These are phyloP conservation scores for Globisporangium irregulare DNA, from an alignment of 352 stramenopile species.

Conservation along the genomic window DNA sequence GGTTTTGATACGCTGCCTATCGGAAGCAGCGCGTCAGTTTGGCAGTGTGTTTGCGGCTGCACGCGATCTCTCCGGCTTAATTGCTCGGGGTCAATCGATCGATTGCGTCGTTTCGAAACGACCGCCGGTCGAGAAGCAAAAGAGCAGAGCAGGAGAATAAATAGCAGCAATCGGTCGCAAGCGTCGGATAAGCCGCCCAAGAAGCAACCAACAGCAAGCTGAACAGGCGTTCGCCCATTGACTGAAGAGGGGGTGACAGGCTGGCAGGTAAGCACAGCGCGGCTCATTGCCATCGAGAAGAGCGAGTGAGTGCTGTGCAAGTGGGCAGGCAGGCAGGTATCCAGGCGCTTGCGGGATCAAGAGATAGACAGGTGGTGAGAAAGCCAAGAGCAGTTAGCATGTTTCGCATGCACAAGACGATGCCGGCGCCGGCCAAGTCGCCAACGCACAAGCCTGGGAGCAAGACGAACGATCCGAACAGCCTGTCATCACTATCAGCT, in stretches of 20 bases:
- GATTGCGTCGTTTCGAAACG: constrained; percentile 8
- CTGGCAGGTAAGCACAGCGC: neutral
- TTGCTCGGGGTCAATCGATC: neutral
- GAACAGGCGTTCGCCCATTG: neutral
- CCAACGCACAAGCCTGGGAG: constrained; percentile 6
- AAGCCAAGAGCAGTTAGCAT: neutral
- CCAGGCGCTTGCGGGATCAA: neutral
- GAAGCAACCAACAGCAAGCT: neutral
- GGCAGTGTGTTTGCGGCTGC: neutral
- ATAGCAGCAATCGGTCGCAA: constrained; percentile 1
- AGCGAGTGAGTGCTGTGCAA: neutral
- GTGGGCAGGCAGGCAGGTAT: neutral
- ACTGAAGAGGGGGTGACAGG: neutral
- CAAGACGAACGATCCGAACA: constrained; percentile 16
- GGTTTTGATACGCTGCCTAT: neutral
- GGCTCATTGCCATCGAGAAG: neutral
- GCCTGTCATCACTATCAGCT: neutral
- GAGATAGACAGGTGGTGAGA: neutral
- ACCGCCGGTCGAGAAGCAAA: neutral
- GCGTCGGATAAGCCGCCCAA: constrained; percentile 1
- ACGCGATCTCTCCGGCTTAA: neutral
- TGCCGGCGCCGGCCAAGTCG: constrained; percentile 14
- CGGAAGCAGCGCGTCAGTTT: neutral
- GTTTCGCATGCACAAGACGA: constrained; percentile 17
- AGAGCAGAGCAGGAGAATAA: neutral